A percentile compares a stretch with the other conserved stretches of the same genome.
phyloP scores from a whole-genome alignment of 1,284 basidiomycete species.

The Trichosporon faecale region DNA sequence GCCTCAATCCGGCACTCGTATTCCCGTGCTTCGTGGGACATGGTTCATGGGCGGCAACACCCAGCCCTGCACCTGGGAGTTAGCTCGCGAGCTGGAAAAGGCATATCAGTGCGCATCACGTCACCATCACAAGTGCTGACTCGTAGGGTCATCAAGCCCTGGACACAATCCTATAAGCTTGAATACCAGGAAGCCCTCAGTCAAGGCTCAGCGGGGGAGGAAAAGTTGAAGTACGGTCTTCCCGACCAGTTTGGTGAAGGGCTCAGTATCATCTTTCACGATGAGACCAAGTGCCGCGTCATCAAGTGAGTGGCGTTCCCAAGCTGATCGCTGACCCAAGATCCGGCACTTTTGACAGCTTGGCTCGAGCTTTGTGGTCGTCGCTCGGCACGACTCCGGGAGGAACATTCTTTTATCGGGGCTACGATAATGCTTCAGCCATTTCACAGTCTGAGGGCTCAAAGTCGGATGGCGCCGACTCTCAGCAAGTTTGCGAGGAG shows the following conservation, averaged over 20 bases:
- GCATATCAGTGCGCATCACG: conserved; percentile 48
- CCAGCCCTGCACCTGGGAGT: conserved; percentile 52
- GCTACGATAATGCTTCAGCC: conserved; percentile 49
- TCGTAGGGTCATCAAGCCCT: conserved; percentile 49
- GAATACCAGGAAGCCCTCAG: conserved; percentile 55
- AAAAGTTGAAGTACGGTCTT: conserved; percentile 56
- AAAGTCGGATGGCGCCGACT: not conserved
- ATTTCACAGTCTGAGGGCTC: conserved; percentile 9
- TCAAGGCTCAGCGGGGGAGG: conserved; percentile 55
- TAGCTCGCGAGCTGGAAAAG: conserved; percentile 57
- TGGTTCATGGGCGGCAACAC: conserved; percentile 57
- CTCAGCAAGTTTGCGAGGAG: too few species aligned
- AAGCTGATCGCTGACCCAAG: conserved; percentile 21
- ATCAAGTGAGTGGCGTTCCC: conserved; percentile 42
- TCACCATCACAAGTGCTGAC: conserved; percentile 1
- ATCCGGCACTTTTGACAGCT: conserved; percentile 43
- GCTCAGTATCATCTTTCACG: conserved; percentile 56
- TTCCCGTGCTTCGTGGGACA: conserved; percentile 55
- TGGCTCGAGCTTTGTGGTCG: conserved; percentile 49
- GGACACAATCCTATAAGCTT: conserved; percentile 52
- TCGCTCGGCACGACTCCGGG: conserved; percentile 47
- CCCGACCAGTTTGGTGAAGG: conserved; percentile 46
- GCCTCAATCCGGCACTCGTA: conserved; percentile 54
- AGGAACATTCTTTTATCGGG: conserved; percentile 54
- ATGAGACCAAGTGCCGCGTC: conserved; percentile 54